phyloP scores from a whole-genome alignment of 208 protist species.

The Trypanosoma melophagium region DNA sequence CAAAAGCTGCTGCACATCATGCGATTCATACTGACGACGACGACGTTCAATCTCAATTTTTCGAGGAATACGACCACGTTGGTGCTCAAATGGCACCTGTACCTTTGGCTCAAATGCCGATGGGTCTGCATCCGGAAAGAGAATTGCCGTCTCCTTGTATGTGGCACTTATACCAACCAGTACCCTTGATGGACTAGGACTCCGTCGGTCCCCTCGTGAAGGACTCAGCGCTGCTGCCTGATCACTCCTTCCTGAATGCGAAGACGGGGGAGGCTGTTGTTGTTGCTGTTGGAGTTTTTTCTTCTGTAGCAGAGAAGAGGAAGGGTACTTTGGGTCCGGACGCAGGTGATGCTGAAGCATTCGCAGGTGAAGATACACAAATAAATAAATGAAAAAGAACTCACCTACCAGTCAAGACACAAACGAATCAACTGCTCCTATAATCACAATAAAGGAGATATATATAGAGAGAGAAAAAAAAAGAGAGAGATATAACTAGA shows the following conservation, averaged over 20 bases:
- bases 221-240: slow-evolving; percentile 13
- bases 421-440: background rate
- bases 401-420: background rate
- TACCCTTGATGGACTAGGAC: background rate
- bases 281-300: too few species aligned
- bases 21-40: slow-evolving; percentile 88
- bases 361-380: background rate
- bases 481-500: background rate
- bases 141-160: slow-evolving; percentile 75
- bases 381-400: background rate
- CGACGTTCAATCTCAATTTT: slow-evolving; percentile 94
- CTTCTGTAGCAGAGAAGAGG: background rate
- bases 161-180: slow-evolving; percentile 66
- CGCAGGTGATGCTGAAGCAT: slow-evolving; percentile 33
- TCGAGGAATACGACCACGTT: slow-evolving; percentile 88
- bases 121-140: slow-evolving; percentile 75
- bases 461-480: background rate
- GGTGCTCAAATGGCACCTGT: slow-evolving; percentile 91
- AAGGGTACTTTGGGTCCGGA: slow-evolving; percentile 11
- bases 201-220: background rate
- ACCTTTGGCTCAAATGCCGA: slow-evolving; percentile 95
- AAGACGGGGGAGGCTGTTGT: background rate
- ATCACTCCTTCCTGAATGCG: background rate
- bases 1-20: slow-evolving; percentile 80
- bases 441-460: background rate